Evolutionary conservation across 2,329 filamentous ascomycete species (phyloP), one percentile per base, ranked within the genome.

Genomic region (Coniosporium tulheliwenetii): DNA sequence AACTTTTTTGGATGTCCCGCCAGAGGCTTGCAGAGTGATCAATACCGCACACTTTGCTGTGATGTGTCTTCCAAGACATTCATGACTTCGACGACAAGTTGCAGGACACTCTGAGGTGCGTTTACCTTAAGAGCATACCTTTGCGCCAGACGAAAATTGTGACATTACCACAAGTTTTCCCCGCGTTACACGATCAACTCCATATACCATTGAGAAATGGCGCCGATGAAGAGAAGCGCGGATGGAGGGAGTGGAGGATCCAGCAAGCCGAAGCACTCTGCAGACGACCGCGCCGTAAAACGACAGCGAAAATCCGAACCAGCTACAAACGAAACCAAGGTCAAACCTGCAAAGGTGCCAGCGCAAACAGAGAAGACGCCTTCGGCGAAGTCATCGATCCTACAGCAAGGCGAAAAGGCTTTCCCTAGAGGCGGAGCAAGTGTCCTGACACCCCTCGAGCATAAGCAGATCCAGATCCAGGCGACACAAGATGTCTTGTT

Each of bases 401-500:
- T 77, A 50, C 67, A 67, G 58, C 81, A 91, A 48, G 91, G 96
- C 49, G 91, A 95, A 56, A 79, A 79, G 30, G 71, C 89, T 36
- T 98, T 98, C 53, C 89, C 91, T 49, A 77, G 91, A 70, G 91
- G 91, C 42, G 93, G 91, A 36, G 89, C 78, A 40, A 93, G 85
- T 55, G 71, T 94, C 40, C 66, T 98, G 56, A 95, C 91, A 2
- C 87, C 91, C 14, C 68, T 98, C 39, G 91, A 98, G 60, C 83
- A 93, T 57, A 95, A 94, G 65, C 85, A 96, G 62, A 96, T 98
- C 47, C 81, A 91, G 53, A 80, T 93, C 43, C 82, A 96, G 61
- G 91, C 91, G 37, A 91, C 83, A 55, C 79, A 81, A 51, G 91
- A 98, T 67, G 91, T 87, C 34, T 67, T 93, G 33, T 91, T 89